Conservation (phyloP, 768 basidiomycete species). For the Suillus clintonianus region DNA sequence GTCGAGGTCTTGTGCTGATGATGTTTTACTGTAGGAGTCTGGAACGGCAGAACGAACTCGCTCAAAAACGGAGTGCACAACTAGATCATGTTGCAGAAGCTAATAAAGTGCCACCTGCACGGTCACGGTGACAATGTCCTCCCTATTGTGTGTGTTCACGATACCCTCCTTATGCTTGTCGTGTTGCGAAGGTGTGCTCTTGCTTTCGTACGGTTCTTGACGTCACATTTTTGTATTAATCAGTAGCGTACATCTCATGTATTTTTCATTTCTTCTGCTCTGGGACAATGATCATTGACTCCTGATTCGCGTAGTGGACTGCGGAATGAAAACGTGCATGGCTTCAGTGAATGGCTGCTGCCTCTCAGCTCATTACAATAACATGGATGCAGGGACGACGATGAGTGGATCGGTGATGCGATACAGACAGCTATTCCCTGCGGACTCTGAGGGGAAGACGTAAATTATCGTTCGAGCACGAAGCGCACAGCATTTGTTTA, state of each 20-base stretch:
- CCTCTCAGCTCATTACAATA: background rate
- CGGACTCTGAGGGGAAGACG: too few relatives aligned
- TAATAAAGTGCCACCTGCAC: constrained; percentile 12
- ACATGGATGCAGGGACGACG: background rate
- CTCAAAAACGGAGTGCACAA: constrained; percentile 65
- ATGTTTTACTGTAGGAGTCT: constrained; percentile 54
- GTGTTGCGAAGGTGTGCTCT: background rate
- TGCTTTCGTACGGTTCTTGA: background rate
- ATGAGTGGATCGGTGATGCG: constrained; percentile 39
- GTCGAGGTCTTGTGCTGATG: constrained; percentile 2
- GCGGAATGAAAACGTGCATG: background rate
- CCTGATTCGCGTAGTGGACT: background rate
- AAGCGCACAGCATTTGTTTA: too few relatives aligned
- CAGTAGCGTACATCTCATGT: constrained; percentile 2
- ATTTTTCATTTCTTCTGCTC: background rate
- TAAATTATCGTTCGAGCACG: too few relatives aligned
- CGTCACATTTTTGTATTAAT: background rate
- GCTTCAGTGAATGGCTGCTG: background rate
- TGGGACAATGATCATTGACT: background rate
- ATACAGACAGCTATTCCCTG: too few relatives aligned
- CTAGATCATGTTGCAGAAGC: constrained; percentile 34
- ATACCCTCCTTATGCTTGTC: background rate
- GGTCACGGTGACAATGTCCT: background rate
- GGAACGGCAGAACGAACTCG: constrained; percentile 75
- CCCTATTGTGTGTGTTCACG: background rate